phyloP scores from a whole-genome alignment of 129 eudicot species.

The Logfia minima region DNA sequence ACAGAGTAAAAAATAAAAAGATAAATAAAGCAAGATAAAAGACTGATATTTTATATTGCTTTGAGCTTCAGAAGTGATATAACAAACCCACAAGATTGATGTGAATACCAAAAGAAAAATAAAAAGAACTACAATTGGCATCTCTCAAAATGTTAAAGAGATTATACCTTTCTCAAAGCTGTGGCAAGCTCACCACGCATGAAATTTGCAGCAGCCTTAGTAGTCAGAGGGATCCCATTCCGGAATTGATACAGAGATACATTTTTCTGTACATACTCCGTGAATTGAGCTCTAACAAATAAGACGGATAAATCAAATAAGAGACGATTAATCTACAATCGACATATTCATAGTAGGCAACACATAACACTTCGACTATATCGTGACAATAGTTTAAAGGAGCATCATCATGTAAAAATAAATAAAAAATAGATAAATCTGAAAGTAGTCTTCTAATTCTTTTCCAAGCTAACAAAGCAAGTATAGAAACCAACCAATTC shows the following conservation, averaged over 20 bases:
- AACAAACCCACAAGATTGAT: constrained; percentile 13
- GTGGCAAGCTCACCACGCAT: constrained; percentile 98
- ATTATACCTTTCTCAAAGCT: constrained; percentile 83
- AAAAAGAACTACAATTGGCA: neutral
- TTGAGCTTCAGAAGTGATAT: constrained; percentile 5
- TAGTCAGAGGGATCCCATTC: constrained; percentile 88
- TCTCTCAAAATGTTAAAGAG: neutral
- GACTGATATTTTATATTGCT: neutral
- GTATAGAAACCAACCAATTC: neutral
- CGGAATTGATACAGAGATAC: constrained; percentile 88
- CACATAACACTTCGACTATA: neutral
- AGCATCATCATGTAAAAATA: neutral
- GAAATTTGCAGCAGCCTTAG: constrained; percentile 90
- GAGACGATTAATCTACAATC: neutral
- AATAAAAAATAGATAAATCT: neutral
- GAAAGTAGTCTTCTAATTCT: neutral
- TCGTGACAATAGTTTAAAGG: neutral
- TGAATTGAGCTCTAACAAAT: constrained; percentile 75
- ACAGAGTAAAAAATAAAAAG: neutral
- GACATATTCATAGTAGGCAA: neutral
- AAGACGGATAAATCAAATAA: neutral
- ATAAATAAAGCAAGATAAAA: constrained; percentile 5
- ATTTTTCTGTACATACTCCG: constrained; percentile 94
- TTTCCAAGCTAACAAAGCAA: neutral
- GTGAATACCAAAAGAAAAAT: neutral